Percentiles rank a stretch among this genome's conserved stretches.
These are phyloP conservation scores for Chionographis japonica DNA, from an alignment of 106 monocot species.

Conservation along the genomic window DNA sequence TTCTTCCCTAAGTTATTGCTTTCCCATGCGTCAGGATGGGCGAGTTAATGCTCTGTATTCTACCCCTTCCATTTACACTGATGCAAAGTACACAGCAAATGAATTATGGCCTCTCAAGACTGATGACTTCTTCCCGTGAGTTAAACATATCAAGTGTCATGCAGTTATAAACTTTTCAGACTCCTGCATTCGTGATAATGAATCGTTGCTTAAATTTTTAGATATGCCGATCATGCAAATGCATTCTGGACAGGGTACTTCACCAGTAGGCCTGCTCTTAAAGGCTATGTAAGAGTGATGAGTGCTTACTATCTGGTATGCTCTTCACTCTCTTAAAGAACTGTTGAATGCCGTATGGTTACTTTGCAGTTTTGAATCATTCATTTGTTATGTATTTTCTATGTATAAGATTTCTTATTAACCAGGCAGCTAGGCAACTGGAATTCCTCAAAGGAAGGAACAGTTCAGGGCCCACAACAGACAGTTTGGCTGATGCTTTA, in stretches of 20 bases:
- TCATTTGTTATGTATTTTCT: background rate
- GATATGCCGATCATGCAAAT: conserved; percentile 91
- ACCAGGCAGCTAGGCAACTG: conserved; percentile 85
- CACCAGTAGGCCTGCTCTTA: conserved; percentile 87
- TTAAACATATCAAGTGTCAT: conserved; percentile 7
- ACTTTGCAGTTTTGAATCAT: background rate
- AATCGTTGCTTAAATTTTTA: conserved; percentile 18
- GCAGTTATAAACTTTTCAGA: background rate
- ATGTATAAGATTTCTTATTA: background rate
- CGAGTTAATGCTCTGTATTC: conserved; percentile 96
- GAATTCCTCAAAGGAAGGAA: conserved; percentile 78
- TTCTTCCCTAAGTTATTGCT: background rate
- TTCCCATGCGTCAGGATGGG: conserved; percentile 68
- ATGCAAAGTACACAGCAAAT: conserved; percentile 85
- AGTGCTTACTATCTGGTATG: conserved; percentile 89
- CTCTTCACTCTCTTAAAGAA: background rate
- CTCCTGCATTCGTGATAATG: background rate
- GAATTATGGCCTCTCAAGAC: conserved; percentile 88
- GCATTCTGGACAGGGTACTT: conserved; percentile 99
- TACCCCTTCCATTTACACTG: conserved; percentile 93
- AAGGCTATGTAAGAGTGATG: conserved; percentile 82
- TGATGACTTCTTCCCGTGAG: conserved; percentile 96
- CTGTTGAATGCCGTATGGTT: conserved; percentile 3
- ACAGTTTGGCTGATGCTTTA: conserved; percentile 84
- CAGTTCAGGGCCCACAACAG: conserved; percentile 45